Percentiles rank a stretch among this genome's conserved stretches.
These are phyloP conservation scores for Talaromyces funiculosus DNA, from an alignment of 2,329 filamentous ascomycete species.

Conservation along the genomic window DNA sequence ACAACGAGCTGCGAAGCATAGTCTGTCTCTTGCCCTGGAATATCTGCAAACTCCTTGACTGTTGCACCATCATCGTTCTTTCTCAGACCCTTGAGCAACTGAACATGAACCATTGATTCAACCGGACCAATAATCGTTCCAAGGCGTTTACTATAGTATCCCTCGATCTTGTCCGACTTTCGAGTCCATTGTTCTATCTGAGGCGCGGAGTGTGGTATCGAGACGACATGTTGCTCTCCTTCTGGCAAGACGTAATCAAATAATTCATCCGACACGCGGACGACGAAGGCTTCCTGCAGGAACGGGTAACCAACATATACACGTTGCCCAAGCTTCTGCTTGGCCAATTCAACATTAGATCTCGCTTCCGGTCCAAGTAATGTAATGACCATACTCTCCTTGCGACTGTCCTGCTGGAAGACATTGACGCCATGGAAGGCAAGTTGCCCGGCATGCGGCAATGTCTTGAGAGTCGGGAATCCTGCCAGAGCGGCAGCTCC, in stretches of 20 bases:
- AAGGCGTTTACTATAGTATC: conserved; percentile 81
- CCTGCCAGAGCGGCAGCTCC: conserved; percentile 81
- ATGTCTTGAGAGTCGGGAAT: conserved; percentile 81
- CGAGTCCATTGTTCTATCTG: conserved; percentile 79
- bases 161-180: conserved; percentile 78
- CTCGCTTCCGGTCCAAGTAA: conserved; percentile 68
- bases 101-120: conserved; percentile 83
- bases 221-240: conserved; percentile 58
- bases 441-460: conserved; percentile 75
- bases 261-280: conserved; percentile 84
- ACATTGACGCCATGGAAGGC: conserved; percentile 88
- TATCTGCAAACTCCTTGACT: conserved; percentile 84
- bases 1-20: conserved; percentile 91
- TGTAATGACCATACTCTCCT: conserved; percentile 92
- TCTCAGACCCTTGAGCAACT: conserved; percentile 83
- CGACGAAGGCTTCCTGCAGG: conserved; percentile 85
- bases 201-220: conserved; percentile 64
- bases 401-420: conserved; percentile 91
- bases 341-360: conserved; percentile 66
- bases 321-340: conserved; percentile 72
- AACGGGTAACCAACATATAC: conserved; percentile 95
- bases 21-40: conserved; percentile 78
- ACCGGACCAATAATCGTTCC: conserved; percentile 81
- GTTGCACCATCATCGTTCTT: conserved; percentile 89
- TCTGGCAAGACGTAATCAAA: conserved; percentile 76